phyloP scores from a whole-genome alignment of 257 asterid species.

The Capsicum baccatum region DNA sequence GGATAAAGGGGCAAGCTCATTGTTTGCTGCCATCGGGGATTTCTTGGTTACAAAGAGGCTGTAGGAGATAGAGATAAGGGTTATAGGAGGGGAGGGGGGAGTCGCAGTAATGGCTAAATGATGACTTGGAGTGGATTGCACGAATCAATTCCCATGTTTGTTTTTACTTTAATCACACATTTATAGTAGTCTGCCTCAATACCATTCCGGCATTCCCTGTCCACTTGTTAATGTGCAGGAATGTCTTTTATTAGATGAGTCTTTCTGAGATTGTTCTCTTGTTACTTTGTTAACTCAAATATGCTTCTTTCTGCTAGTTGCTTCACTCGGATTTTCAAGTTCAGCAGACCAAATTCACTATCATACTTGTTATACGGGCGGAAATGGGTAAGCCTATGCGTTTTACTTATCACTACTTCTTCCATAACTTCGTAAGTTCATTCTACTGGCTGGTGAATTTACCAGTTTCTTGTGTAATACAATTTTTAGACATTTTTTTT shows the following conservation, averaged over 20 bases:
- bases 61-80: not conserved
- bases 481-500: constrained; percentile 1
- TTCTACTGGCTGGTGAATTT: not conserved
- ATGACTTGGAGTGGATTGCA: not conserved
- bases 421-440: not conserved
- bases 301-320: constrained; percentile 53
- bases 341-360: constrained; percentile 68
- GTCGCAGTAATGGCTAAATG: not conserved
- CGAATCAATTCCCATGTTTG: not conserved
- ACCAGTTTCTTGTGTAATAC: not conserved
- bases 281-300: not conserved
- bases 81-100: not conserved
- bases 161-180: not conserved
- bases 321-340: constrained; percentile 96
- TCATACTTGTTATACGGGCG: constrained; percentile 73
- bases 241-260: not conserved
- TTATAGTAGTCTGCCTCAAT: not conserved
- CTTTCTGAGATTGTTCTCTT: constrained; percentile 19
- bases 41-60: not conserved
- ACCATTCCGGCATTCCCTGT: not conserved
- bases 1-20: not conserved
- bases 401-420: constrained; percentile 25
- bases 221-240: not conserved
- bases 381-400: constrained; percentile 73
- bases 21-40: not conserved